phyloP scores from a whole-genome alignment of 2,329 filamentous ascomycete genomes.

The Alternaria infectoria region DNA sequence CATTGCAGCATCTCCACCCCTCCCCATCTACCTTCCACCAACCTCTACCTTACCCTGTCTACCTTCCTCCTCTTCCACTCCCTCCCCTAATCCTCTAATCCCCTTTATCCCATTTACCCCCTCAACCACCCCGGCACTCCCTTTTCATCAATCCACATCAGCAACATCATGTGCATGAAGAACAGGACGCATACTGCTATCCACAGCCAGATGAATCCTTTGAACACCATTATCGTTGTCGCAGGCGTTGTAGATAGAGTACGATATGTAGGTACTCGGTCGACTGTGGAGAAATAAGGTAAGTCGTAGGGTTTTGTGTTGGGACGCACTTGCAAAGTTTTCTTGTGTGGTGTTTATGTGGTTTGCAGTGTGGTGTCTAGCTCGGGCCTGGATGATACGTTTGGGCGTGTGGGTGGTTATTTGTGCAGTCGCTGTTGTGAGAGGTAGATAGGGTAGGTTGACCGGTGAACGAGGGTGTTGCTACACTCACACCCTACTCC shows the following conservation, averaged over 20 bases:
- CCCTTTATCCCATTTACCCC: background rate
- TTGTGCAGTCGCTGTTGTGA: background rate
- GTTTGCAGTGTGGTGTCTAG: background rate
- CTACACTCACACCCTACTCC: no score
- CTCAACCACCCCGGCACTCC: background rate
- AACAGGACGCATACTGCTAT: background rate
- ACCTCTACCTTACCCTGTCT: rapidly evolving
- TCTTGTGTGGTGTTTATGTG: background rate
- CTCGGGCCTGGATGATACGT: no score
- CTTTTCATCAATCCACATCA: background rate
- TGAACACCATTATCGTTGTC: background rate
- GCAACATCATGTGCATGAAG: background rate
- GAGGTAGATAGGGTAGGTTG: no score
- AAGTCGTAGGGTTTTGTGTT: no score
- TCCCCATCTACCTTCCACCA: no score
- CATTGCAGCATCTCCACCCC: no score
- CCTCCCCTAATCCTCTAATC: no score
- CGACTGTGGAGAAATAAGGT: background rate
- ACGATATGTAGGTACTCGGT: background rate
- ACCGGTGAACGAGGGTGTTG: no score
- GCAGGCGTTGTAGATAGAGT: background rate
- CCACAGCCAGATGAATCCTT: background rate
- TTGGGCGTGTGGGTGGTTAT: background rate
- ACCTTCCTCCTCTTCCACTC: no score
- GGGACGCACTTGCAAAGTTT: background rate